Percentiles rank a stretch among this genome's conserved stretches.
Conservation (phyloP, 1,284 basidiomycete species). For the Termitomyces sp. region DNA sequence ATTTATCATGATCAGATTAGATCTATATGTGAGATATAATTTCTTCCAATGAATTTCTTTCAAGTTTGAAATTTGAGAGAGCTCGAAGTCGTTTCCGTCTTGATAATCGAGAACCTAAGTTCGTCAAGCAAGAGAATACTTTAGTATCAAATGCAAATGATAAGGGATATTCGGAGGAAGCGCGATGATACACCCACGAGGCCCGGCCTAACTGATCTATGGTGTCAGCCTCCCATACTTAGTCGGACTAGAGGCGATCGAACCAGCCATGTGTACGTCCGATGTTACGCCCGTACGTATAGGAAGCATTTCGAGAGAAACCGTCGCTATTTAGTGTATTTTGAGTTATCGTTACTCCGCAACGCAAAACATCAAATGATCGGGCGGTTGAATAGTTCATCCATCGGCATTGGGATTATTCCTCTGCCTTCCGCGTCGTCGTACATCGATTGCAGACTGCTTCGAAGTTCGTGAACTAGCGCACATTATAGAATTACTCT, state of each 20-base stretch:
- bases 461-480: background rate
- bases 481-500: background rate
- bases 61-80: background rate
- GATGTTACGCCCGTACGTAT: background rate
- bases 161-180: background rate
- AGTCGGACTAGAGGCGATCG: background rate
- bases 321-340: background rate
- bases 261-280: background rate
- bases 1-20: constrained; percentile 9
- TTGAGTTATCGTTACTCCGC: background rate
- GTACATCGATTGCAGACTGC: background rate
- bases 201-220: background rate
- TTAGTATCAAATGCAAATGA: background rate
- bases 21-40: background rate
- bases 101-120: background rate
- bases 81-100: background rate
- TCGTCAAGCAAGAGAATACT: no score
- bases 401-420: background rate
- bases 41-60: no score
- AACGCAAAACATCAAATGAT: background rate
- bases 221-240: background rate
- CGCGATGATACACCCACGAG: constrained; percentile 6
- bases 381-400: background rate
- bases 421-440: background rate
- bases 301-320: background rate